These are phyloP conservation scores for Blumeriella jaapii DNA, from an alignment of 2,329 filamentous ascomycete species.

Conservation along the genomic window DNA sequence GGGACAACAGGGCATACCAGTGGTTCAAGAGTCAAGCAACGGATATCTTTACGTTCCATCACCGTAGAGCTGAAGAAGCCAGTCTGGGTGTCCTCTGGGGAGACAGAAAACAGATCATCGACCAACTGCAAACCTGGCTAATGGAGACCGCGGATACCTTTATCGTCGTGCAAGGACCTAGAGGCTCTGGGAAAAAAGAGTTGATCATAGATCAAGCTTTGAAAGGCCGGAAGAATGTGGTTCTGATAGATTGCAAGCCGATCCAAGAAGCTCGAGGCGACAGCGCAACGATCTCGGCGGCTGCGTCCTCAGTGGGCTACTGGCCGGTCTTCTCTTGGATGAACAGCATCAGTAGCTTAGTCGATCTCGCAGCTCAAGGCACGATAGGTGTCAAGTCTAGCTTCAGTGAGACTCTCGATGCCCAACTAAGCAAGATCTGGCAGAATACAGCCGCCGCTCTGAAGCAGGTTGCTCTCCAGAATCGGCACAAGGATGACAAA, in stretches of 20 bases:
- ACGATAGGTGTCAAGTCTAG: constrained; percentile 91
- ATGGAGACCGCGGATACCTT: constrained; percentile 85
- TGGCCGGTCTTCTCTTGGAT: constrained; percentile 92
- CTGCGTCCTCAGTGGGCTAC: constrained; percentile 78
- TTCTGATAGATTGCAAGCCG: constrained; percentile 85
- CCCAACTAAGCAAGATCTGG: constrained; percentile 80
- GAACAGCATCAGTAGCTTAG: constrained; percentile 84
- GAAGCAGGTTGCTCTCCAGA: constrained; percentile 62
- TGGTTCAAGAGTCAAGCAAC: constrained; percentile 70
- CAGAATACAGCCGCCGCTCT: constrained; percentile 72
- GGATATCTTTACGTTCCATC: constrained; percentile 50
- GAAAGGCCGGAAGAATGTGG: constrained; percentile 62
- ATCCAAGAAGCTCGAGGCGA: constrained; percentile 88
- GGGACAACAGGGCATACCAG: constrained; percentile 60
- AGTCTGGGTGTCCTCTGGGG: constrained; percentile 73
- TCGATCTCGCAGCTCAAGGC: constrained; percentile 86
- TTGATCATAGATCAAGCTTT: constrained; percentile 74
- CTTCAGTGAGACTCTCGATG: constrained; percentile 85
- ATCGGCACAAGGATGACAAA: constrained; percentile 59
- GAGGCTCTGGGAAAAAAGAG: constrained; percentile 83
- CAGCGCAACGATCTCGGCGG: constrained; percentile 67
- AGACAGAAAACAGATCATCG: constrained; percentile 72
- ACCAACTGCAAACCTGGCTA: constrained; percentile 74
- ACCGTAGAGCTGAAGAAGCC: constrained; percentile 48
- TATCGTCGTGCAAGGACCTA: constrained; percentile 83